Conservation (phyloP, 345 rosid species). For the Physaria fendleri region DNA sequence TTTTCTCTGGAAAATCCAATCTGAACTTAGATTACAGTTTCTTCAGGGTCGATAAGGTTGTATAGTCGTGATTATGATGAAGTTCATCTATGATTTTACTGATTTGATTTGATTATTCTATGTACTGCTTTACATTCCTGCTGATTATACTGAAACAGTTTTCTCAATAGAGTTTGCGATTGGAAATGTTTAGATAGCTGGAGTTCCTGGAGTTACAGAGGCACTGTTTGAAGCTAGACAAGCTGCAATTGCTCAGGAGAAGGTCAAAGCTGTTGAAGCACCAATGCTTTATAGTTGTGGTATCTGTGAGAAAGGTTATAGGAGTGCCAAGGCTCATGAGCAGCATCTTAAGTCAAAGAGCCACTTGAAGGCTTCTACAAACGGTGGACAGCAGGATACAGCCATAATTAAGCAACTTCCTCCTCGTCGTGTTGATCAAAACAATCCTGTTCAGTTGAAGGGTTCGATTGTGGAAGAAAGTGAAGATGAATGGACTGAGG, state of each 20-base stretch:
- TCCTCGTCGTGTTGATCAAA: slow-evolving; percentile 40
- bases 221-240: slow-evolving; percentile 73
- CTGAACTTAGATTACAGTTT: not conserved
- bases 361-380: slow-evolving; percentile 50
- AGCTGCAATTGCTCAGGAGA: slow-evolving; percentile 58
- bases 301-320: slow-evolving; percentile 65
- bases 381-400: slow-evolving; percentile 34
- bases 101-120: not conserved
- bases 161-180: not conserved
- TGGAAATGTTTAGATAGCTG: slow-evolving; percentile 55
- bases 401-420: slow-evolving; percentile 53
- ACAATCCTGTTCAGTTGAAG: not conserved
- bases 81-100: not conserved
- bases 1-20: not conserved
- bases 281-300: slow-evolving; percentile 78
- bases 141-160: not conserved
- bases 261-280: slow-evolving; percentile 41
- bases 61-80: not conserved
- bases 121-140: not conserved
- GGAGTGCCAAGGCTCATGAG: slow-evolving; percentile 73
- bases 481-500: slow-evolving; percentile 83
- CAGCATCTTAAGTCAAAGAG: slow-evolving; percentile 75
- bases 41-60: not conserved
- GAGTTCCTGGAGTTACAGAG: slow-evolving; percentile 96
- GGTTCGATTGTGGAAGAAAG: slow-evolving; percentile 50